Evolutionary conservation across 2,329 filamentous ascomycete genomes (phyloP).

Genomic region (Colletotrichum tabaci): DNA sequence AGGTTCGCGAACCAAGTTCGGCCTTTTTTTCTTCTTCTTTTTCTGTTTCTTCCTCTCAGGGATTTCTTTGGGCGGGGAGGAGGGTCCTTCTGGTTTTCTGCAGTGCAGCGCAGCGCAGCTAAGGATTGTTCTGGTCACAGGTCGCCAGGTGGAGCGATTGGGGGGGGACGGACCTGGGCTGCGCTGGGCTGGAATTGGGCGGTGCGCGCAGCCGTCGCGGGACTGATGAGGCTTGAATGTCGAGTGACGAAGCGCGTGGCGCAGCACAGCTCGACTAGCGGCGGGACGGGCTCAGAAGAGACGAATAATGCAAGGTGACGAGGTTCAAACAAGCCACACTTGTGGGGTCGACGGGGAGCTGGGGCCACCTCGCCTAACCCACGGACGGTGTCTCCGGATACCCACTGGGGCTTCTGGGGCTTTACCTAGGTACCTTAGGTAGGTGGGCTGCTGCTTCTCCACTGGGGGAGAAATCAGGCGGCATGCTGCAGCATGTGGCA

Average conservation of each 20-base stretch:
- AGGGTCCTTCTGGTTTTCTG: constrained; percentile 5
- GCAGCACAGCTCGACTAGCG: not conserved
- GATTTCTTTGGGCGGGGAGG: constrained; percentile 23
- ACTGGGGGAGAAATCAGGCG: not conserved
- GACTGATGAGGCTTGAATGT: constrained; percentile 26
- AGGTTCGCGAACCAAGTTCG: not conserved
- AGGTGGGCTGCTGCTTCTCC: not conserved
- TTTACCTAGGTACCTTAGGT: not conserved
- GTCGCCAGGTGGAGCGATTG: not conserved
- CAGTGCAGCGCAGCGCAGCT: not conserved
- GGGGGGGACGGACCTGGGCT: not conserved
- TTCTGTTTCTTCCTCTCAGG: constrained; percentile 3
- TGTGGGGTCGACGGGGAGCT: constrained; percentile 19
- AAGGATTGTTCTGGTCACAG: constrained; percentile 14
- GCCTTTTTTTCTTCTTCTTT: constrained; percentile 6
- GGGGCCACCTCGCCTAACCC: not conserved
- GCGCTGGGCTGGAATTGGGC: constrained; percentile 1
- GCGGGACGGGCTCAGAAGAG: not conserved
- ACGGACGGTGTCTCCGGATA: constrained; percentile 14
- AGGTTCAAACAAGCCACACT: constrained; percentile 35
- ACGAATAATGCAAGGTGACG: constrained; percentile 19
- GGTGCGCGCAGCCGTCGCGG: too few species aligned
- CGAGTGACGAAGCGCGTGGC: constrained; percentile 29
- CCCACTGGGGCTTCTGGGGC: constrained; percentile 4
- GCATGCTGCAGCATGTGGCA: constrained; percentile 4